Base-by-base conservation (phyloP, 148 eudicot genomes). In the Vaccinium macrocarpon region DNA sequence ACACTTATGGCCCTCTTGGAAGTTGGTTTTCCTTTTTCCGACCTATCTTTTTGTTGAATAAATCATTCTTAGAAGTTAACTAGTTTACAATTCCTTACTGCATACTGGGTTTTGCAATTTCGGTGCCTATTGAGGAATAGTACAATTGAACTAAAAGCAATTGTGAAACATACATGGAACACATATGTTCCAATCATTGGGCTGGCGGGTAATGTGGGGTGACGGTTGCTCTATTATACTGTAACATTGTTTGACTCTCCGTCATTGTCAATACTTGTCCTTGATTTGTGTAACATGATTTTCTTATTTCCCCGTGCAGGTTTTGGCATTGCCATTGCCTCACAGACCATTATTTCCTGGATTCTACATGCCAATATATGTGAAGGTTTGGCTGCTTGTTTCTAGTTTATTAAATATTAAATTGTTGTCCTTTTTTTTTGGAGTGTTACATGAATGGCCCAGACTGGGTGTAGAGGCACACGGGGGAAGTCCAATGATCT, bases 331-430 rank as follows among this genome's bases (percentile, higher is more conserved):
- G 85, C 99, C 99, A 53, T 88, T 97, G 87, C 91, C 93, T 56
- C 98, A 94, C 76, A 90, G 98, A 75, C 99, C 99, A 50, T 85
- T 97, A 57, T 94, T 97, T 89, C 98, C 99, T 46, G 98, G 99
- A 84, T 95, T 97, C 83, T 95, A 93, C 87, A 97, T 97, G 99
- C 99, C 99, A 77, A 89, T 97, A 57, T 89, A 91, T 85, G 99
- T 97, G 78, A 94, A 97, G 96, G 98, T 93, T 91, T 64, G 90
- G 71, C 53, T 57, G 49, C 50, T 75, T 68, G 42, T 55, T 27
- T 61, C 5, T 48, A 23, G 32, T 51, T 62, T 46, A 23, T 71
- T 10, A 50, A 6, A 13, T 23, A 5, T 15, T 38, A 51, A 51
- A 4, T 11, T 53, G n/a, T 55, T 2, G 12, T 27, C 25, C 6